These are phyloP conservation scores for Gryganskiella cystojenkinii DNA, from an alignment of 192 early-diverging fungal species.

Conservation along the genomic window DNA sequence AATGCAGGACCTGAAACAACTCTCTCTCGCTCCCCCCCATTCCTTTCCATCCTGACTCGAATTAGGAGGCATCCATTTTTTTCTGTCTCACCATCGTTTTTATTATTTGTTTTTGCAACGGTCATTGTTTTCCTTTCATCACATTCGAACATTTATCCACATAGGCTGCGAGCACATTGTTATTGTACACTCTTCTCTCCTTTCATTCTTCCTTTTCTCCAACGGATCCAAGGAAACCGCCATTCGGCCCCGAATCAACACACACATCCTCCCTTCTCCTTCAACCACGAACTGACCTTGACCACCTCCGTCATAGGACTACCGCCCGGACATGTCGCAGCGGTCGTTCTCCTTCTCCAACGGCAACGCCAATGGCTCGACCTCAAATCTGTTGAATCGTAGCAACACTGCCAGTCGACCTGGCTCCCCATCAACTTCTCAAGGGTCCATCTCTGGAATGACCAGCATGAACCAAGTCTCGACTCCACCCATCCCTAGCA, in stretches of 20 bases:
- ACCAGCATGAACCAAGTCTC: conserved; percentile 5
- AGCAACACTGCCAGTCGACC: conserved; percentile 42
- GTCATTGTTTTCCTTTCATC: neutral
- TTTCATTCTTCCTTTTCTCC: neutral
- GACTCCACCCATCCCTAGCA: conserved; percentile 7
- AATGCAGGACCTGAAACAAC: neutral
- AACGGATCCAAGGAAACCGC: too few species aligned
- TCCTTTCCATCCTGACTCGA: neutral
- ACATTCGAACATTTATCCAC: neutral
- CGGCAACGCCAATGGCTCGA: conserved; percentile 11
- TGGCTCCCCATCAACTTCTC: conserved; percentile 16
- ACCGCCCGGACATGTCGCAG: conserved; percentile 22
- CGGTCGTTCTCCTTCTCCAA: conserved; percentile 26
- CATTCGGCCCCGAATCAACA: neutral
- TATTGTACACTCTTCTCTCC: neutral
- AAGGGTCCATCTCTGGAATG: neutral
- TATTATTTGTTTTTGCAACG: neutral
- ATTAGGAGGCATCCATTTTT: neutral
- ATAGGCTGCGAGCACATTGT: neutral
- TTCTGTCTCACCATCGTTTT: neutral
- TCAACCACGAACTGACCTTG: too few species aligned
- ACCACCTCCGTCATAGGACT: too few species aligned
- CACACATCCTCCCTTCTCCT: neutral
- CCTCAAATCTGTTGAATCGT: conserved; percentile 23
- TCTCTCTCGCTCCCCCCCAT: neutral